A percentile compares a stretch with the other conserved stretches of the same genome.
Evolutionary conservation across 2,329 filamentous ascomycete species (phyloP).

Genomic region (Ophiocordyceps sinensis): DNA sequence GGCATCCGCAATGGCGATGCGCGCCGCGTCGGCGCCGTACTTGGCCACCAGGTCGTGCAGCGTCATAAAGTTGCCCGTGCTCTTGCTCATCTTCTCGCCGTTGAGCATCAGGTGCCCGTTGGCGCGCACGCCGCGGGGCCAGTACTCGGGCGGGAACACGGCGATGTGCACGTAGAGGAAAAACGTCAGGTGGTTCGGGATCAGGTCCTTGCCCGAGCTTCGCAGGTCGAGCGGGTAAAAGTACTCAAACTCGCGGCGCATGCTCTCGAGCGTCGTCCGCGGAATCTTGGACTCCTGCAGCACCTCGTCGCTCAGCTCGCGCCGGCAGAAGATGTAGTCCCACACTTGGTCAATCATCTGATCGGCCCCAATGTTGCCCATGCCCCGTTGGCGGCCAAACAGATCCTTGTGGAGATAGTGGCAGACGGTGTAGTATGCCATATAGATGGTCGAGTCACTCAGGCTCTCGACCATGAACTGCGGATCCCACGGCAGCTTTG

Average conservation of each 20-base stretch:
- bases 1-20: conserved; percentile 84
- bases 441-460: conserved; percentile 86
- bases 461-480: conserved; percentile 85
- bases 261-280: conserved; percentile 56
- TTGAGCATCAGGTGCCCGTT: conserved; percentile 94
- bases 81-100: conserved; percentile 98
- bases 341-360: conserved; percentile 93
- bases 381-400: conserved; percentile 61
- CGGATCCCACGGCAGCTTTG: conserved; percentile 86
- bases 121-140: conserved; percentile 71
- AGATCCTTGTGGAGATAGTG: conserved; percentile 68
- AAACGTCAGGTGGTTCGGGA: conserved; percentile 90
- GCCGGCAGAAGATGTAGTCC: conserved; percentile 85
- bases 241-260: conserved; percentile 91
- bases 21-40: conserved; percentile 84
- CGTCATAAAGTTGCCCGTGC: conserved; percentile 93
- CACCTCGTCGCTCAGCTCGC: conserved; percentile 52
- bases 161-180: conserved; percentile 89
- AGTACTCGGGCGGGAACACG: conserved; percentile 75
- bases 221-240: conserved; percentile 89
- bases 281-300: conserved; percentile 54
- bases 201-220: conserved; percentile 82
- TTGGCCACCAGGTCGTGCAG: conserved; percentile 74
- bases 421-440: conserved; percentile 60
- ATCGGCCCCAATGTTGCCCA: conserved; percentile 56